phyloP scores from a whole-genome alignment of 495 filamentous ascomycete species.

The Hypoxylon intermedium region DNA sequence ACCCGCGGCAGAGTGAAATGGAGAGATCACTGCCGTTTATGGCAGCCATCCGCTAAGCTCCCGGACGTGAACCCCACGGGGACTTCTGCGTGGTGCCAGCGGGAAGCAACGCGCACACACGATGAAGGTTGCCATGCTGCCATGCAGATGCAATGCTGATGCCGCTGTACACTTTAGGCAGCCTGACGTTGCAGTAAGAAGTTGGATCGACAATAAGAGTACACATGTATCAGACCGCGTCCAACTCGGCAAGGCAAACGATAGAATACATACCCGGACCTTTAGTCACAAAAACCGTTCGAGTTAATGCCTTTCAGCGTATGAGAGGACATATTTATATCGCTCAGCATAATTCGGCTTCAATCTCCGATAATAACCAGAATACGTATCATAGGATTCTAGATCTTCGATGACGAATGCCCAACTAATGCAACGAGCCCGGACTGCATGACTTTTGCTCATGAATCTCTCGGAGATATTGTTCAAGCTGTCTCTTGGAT shows the following conservation, averaged over 20 bases:
- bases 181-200: constrained; percentile 1
- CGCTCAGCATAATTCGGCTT: constrained; percentile 11
- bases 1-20: not conserved
- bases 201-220: constrained; percentile 16
- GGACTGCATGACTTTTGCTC: too few species aligned
- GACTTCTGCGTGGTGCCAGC: constrained; percentile 14
- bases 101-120: constrained; percentile 19
- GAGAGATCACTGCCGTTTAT: constrained; percentile 21
- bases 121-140: constrained; percentile 25
- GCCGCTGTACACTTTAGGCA: constrained; percentile 14
- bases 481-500: too few species aligned
- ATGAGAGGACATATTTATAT: constrained; percentile 21
- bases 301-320: constrained; percentile 3
- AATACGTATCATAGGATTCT: constrained; percentile 15
- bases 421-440: too few species aligned
- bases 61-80: constrained; percentile 31
- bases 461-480: too few species aligned
- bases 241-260: not conserved
- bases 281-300: too few species aligned
- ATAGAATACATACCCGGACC: too few species aligned
- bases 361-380: constrained; percentile 23
- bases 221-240: not conserved
- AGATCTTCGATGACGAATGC: not conserved
- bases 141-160: constrained; percentile 29
- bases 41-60: constrained; percentile 13